Conservation (phyloP, 163 green algal genomes). For the Volvox carteri region DNA sequence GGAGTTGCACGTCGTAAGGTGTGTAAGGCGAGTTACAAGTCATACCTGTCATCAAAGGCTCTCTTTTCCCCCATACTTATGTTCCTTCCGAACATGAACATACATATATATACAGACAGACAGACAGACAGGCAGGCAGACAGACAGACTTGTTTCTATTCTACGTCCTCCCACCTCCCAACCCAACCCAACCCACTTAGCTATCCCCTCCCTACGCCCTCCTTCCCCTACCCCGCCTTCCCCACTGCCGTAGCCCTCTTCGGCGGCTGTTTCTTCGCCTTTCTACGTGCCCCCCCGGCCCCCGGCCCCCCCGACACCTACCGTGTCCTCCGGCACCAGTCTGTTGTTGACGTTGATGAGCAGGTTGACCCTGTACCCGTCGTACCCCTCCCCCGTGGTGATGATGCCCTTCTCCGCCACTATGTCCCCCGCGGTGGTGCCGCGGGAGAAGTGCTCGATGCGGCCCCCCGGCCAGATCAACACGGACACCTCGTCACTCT, state of each 20-base stretch:
- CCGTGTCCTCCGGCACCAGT: constrained; percentile 81
- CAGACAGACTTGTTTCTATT: too few species aligned
- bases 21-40: too few species aligned
- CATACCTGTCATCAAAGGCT: too few species aligned
- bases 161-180: not conserved
- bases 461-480: constrained; percentile 82
- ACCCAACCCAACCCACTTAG: not conserved
- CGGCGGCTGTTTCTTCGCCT: not conserved
- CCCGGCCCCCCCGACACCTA: not conserved
- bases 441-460: constrained; percentile 77
- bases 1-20: too few species aligned
- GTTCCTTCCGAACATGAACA: too few species aligned
- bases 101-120: too few species aligned
- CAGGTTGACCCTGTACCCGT: constrained; percentile 46
- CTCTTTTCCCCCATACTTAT: too few species aligned
- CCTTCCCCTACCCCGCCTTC: not conserved
- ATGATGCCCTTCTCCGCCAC: constrained; percentile 56
- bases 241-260: not conserved
- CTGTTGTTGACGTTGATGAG: constrained; percentile 91
- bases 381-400: constrained; percentile 34
- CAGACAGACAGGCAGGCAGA: too few species aligned
- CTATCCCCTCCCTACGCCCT: not conserved
- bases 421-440: constrained; percentile 80
- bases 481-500: constrained; percentile 75
- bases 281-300: not conserved